A percentile compares a stretch with the other conserved stretches of the same genome.
phyloP scores from a whole-genome alignment of 202 grass and related monocot species.

The Saccharum hybrid region DNA sequence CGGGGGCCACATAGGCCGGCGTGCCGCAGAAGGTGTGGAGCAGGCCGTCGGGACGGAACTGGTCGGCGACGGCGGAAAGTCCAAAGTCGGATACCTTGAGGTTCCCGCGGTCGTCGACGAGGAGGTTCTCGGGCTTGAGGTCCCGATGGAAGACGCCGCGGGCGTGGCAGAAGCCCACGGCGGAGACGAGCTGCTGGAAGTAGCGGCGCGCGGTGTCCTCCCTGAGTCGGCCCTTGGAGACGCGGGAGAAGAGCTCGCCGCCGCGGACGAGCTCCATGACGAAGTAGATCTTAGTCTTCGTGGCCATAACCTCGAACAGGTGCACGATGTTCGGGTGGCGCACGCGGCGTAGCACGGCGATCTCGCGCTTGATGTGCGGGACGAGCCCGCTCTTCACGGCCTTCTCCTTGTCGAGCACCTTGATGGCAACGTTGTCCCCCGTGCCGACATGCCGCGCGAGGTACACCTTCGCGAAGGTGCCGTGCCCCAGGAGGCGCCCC shows the following conservation, averaged over 20 bases:
- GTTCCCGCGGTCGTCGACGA: conserved; percentile 74
- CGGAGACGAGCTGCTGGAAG: conserved; percentile 88
- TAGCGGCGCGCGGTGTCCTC: conserved; percentile 70
- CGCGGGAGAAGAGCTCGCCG: conserved; percentile 80
- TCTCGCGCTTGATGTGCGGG: conserved; percentile 86
- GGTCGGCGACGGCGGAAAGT: conserved; percentile 86
- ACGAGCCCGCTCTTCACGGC: conserved; percentile 69
- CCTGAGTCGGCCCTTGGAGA: conserved; percentile 66
- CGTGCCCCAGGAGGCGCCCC: conserved; percentile 75
- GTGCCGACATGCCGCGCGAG: conserved; percentile 57
- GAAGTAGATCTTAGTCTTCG: conserved; percentile 88
- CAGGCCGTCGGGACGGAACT: conserved; percentile 82
- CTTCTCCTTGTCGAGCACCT: conserved; percentile 89
- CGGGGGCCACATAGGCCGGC: conserved; percentile 86
- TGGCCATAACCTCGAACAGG: conserved; percentile 86
- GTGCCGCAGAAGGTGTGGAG: conserved; percentile 99
- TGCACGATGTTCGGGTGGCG: conserved; percentile 78
- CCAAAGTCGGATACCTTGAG: conserved; percentile 99
- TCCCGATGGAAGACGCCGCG: conserved; percentile 90
- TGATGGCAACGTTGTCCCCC: conserved; percentile 79
- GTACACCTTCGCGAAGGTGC: conserved; percentile 97
- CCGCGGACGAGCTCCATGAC: conserved; percentile 87
- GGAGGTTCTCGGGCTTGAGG: conserved; percentile 91
- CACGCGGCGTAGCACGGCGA: conserved; percentile 74
- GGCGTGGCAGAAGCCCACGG: conserved; percentile 82